Evolutionary conservation across 768 basidiomycete genomes (phyloP), one percentile per base, ranked within the genome.

Genomic region (Suillus subalutaceus): DNA sequence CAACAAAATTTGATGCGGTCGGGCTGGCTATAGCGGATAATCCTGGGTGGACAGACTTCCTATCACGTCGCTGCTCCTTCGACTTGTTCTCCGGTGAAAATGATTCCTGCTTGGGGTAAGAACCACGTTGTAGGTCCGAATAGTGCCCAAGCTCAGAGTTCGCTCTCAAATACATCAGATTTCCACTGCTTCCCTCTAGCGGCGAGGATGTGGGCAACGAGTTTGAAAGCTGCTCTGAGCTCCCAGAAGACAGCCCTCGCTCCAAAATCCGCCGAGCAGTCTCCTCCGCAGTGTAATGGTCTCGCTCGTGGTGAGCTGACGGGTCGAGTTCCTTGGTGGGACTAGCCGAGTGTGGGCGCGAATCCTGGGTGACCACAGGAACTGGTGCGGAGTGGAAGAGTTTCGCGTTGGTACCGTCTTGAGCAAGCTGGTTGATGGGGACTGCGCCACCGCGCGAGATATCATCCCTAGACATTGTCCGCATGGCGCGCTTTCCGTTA

Each of bases 111-210:
- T 80, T 79, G 53, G 66, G 58, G 18, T 67, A 55, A 6, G 62
- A 73, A 69, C 63, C 79, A 73, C 72, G 78, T 70, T 72, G 75
- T 66, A 88, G 74, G 77, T 93, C 93, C 52, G 88, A 72, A 75
- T 94, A 94, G 72, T 94, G 89, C 5, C 93, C 93, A 53, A 93
- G 81, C 74, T 93, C 93, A 35, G 93, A 94, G 74, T 89, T 92
- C 8, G 92, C 86, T 59, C 92, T 87, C 64, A 82, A 65, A 15
- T 78, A 62, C 30, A 75, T 74, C 12, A 74, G 75, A 18, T 70
- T 67, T 32, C 77, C 77, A 37, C 72, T 63, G 13, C 73, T 75
- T 52, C 72, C 73, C 18, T 79, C 79, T 32, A 85, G 75, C 32
- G 87, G 79, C 7, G 84, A 87, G 23, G 80, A 76, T 3, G 80